These are phyloP conservation scores for Sclerotinia subarctica DNA, from an alignment of 2,329 filamentous ascomycete species.

Conservation along the genomic window DNA sequence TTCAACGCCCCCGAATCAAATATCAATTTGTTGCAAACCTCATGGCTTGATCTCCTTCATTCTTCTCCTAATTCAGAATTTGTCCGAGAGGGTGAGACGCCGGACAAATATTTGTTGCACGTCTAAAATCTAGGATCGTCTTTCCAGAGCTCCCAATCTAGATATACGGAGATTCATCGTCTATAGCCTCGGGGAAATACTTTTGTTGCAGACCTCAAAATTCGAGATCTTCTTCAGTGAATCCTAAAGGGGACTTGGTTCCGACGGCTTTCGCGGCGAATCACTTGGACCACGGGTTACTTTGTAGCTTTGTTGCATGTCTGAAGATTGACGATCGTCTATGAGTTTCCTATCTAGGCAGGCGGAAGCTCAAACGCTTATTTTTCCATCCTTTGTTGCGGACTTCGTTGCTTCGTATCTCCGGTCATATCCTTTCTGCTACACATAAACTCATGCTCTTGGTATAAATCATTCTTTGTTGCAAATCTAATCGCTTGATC, in stretches of 20 bases:
- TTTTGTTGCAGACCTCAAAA: constrained; percentile 3
- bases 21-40: background rate
- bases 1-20: background rate
- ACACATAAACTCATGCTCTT: background rate
- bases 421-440: background rate
- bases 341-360: background rate
- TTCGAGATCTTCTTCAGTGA: background rate
- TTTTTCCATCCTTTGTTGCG: constrained; percentile 5
- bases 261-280: background rate
- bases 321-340: background rate
- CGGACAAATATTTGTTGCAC: background rate
- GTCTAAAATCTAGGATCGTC: constrained; percentile 7
- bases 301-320: background rate
- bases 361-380: background rate
- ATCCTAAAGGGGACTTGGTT: background rate
- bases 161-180: background rate
- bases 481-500: constrained; percentile 1
- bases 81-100: background rate
- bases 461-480: background rate
- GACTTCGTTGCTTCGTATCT: background rate
- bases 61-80: background rate
- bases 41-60: background rate
- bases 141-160: constrained; percentile 2
- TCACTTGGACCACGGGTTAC: background rate
- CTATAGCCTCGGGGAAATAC: background rate